phyloP scores from a whole-genome alignment of 768 basidiomycete species.

The Auriscalpium orientale region DNA sequence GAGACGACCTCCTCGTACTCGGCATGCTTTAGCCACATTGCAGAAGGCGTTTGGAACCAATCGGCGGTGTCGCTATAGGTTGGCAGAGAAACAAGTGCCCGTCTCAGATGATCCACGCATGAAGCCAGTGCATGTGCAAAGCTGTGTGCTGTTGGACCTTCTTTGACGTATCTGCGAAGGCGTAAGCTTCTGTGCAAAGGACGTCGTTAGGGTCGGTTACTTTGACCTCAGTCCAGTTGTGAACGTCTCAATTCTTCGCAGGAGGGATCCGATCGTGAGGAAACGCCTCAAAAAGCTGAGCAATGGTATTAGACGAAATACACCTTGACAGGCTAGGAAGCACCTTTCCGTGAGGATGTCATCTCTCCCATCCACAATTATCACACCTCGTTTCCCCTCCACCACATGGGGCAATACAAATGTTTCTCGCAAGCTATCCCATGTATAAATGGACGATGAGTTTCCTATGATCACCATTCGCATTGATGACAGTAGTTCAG shows the following conservation, averaged over 20 bases:
- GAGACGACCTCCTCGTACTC: slow-evolving; percentile 17
- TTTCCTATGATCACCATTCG: slow-evolving; percentile 54
- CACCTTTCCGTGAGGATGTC: slow-evolving; percentile 52
- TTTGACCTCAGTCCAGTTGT: slow-evolving; percentile 38
- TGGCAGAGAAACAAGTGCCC: slow-evolving; percentile 5
- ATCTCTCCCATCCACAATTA: slow-evolving; percentile 53
- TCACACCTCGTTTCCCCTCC: slow-evolving; percentile 25
- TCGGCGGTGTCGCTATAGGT: neutral
- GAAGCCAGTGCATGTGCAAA: slow-evolving; percentile 22
- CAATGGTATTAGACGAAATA: neutral
- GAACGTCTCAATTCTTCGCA: slow-evolving; percentile 59
- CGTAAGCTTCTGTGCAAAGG: neutral
- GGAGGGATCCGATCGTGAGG: slow-evolving; percentile 55
- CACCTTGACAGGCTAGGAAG: neutral
- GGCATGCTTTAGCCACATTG: slow-evolving; percentile 20
- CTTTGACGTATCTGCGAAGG: neutral
- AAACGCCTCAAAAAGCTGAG: slow-evolving; percentile 55
- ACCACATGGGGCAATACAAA: slow-evolving; percentile 43
- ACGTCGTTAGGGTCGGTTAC: slow-evolving; percentile 26
- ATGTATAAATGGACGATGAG: slow-evolving; percentile 58
- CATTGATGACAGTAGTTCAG: slow-evolving; percentile 45
- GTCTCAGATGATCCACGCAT: slow-evolving; percentile 19
- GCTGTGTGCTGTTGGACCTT: slow-evolving; percentile 18
- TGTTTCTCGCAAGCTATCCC: slow-evolving; percentile 47
- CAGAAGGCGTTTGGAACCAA: slow-evolving; percentile 7